Evolutionary conservation across 148 eudicot genomes (phyloP).

Genomic region (Camellia japonica): DNA sequence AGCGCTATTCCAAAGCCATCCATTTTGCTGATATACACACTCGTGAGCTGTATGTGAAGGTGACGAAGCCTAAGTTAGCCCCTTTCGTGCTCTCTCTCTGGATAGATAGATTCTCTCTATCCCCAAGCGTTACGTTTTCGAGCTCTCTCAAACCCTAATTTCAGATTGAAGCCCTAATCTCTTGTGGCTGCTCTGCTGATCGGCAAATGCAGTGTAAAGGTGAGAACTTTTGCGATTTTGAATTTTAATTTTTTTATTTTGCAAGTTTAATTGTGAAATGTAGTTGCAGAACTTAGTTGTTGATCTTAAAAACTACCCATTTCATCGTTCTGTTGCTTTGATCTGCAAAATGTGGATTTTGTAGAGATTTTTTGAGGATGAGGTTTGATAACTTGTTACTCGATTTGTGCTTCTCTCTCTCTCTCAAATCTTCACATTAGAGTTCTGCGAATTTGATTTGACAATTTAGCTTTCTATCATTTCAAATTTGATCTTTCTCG

Average conservation of each 20-base stretch:
- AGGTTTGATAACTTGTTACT: not conserved
- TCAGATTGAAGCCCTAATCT: not conserved
- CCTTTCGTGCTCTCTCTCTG: not conserved
- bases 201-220: not conserved
- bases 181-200: not conserved
- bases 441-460: not conserved
- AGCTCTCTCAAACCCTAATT: constrained; percentile 12
- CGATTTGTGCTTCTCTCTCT: not conserved
- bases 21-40: not conserved
- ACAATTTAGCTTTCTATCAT: not conserved
- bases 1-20: not conserved
- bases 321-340: not conserved
- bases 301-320: not conserved
- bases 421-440: not conserved
- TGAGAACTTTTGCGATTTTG: not conserved
- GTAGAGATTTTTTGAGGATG: not conserved
- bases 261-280: no score
- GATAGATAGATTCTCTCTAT: not conserved
- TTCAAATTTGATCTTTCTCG: not conserved
- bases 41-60: not conserved
- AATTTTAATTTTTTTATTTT: not conserved
- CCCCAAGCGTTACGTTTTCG: not conserved
- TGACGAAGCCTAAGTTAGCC: constrained; percentile 7
- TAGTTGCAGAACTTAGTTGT: not conserved
- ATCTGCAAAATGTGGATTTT: constrained; percentile 11